A percentile compares a stretch with the other conserved stretches of the same genome.
These are phyloP conservation scores for Teunomyces lycoperdinae DNA, from an alignment of 805 yeast genomes.

Conservation along the genomic window DNA sequence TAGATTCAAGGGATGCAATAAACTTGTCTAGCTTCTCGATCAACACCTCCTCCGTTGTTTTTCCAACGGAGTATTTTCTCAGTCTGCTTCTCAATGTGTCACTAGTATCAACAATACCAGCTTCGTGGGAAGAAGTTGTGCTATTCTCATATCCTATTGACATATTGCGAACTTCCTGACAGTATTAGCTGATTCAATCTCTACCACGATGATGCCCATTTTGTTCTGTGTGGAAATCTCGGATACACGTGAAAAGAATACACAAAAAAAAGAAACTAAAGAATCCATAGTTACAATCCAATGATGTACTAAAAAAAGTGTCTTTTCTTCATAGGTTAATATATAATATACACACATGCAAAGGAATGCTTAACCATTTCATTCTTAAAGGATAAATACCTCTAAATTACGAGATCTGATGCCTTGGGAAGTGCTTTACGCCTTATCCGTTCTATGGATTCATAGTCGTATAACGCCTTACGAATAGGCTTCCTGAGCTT, in stretches of 20 bases:
- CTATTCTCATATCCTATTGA: too few relatives aligned
- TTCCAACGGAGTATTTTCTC: not conserved
- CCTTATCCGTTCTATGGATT: slow-evolving; percentile 6
- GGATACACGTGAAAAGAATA: not conserved
- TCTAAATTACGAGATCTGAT: not conserved
- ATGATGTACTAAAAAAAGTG: too few relatives aligned
- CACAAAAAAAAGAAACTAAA: not conserved
- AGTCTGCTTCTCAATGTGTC: slow-evolving; percentile 10
- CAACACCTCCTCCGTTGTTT: slow-evolving; percentile 36
- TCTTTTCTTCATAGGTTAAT: too few relatives aligned
- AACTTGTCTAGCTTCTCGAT: slow-evolving; percentile 41
- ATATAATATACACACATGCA: too few relatives aligned
- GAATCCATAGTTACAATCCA: not conserved
- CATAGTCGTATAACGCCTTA: slow-evolving; percentile 10
- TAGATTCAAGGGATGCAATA: slow-evolving; percentile 40
- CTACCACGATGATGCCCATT: not conserved
- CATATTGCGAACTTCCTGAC: not conserved
- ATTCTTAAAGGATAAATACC: not conserved
- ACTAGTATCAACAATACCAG: not conserved
- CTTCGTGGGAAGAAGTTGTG: not conserved
- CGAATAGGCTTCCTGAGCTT: slow-evolving; percentile 8
- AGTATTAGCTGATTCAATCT: not conserved
- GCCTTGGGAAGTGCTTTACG: slow-evolving; percentile 1
- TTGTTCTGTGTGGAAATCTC: not conserved
- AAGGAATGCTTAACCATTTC: too few relatives aligned